A percentile compares a stretch with the other conserved stretches of the same genome.
Evolutionary conservation across 2,329 filamentous ascomycete genomes (phyloP).

Genomic region (Tolypocladium ophioglossoides): DNA sequence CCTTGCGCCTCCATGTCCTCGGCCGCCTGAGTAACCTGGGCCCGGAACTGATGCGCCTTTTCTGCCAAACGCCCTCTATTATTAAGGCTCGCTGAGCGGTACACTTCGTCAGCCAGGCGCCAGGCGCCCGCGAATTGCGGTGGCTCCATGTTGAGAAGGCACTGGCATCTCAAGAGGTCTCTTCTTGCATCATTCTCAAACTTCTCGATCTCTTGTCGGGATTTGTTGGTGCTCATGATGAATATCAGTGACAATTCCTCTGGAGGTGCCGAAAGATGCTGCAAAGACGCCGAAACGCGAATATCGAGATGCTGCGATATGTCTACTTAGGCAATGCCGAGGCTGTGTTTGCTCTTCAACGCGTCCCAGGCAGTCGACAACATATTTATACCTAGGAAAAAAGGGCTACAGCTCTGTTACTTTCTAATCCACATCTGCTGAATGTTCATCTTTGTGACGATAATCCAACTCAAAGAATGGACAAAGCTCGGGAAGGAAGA

Average conservation of each 20-base stretch:
- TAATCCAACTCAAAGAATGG: no score
- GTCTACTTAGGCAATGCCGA: no score
- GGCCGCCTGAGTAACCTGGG: not conserved
- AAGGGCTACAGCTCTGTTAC: no score
- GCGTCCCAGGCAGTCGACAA: no score
- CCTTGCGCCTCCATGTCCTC: not conserved
- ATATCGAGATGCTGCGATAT: no score
- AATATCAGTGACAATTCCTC: not conserved
- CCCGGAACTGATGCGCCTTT: not conserved
- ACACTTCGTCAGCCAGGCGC: not conserved
- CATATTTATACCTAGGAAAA: no score
- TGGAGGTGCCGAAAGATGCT: no score
- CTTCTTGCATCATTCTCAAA: not conserved
- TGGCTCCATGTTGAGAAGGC: not conserved
- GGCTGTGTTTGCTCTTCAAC: no score
- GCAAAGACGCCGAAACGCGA: no score
- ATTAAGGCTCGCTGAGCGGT: not conserved
- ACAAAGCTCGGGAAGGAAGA: no score
- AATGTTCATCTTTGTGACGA: no score
- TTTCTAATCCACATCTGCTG: no score
- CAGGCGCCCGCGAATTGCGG: not conserved
- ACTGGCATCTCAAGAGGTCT: not conserved
- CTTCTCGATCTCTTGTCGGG: not conserved
- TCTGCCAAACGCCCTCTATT: not conserved
- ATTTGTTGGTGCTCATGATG: not conserved